Conservation (phyloP, 2,329 filamentous ascomycete genomes). For the Capronia epimyces region DNA sequence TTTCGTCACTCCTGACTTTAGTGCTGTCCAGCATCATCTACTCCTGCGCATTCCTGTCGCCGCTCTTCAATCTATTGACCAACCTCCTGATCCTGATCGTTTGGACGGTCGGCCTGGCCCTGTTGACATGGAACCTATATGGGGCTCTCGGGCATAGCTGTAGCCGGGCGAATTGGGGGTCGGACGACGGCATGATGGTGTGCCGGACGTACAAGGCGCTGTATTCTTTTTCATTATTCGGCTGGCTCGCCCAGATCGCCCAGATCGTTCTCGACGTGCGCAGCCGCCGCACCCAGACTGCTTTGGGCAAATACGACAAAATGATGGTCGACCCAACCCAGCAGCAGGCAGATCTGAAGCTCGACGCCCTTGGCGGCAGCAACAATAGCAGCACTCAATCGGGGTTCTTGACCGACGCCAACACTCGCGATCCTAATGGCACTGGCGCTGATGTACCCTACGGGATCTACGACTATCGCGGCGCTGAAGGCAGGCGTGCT, state of each 20-base stretch:
- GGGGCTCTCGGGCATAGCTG: conserved; percentile 51
- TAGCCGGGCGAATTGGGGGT: conserved; percentile 48
- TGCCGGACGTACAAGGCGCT: conserved; percentile 56
- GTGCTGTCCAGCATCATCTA: conserved; percentile 48
- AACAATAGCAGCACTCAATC: not conserved
- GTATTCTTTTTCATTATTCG: conserved; percentile 52
- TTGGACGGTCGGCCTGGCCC: conserved; percentile 49
- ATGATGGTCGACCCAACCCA: conserved; percentile 39
- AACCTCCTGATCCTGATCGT: conserved; percentile 47
- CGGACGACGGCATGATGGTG: conserved; percentile 50
- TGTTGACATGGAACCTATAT: conserved; percentile 52
- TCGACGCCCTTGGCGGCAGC: conserved; percentile 20
- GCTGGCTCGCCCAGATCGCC: conserved; percentile 43
- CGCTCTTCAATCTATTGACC: conserved; percentile 46
- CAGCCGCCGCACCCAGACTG: conserved; percentile 42
- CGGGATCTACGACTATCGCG: not conserved
- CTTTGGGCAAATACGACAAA: conserved; percentile 46
- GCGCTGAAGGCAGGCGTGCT: not conserved
- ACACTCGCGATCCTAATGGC: not conserved
- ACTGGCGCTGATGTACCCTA: not conserved
- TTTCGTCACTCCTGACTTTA: conserved; percentile 49
- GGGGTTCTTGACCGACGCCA: not conserved
- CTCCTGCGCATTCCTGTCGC: conserved; percentile 48
- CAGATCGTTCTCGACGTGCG: conserved; percentile 48
- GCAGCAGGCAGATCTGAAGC: conserved; percentile 34